Evolutionary conservation across 2,329 filamentous ascomycete genomes (phyloP).

Genomic region (Cladobotryum protrusum): DNA sequence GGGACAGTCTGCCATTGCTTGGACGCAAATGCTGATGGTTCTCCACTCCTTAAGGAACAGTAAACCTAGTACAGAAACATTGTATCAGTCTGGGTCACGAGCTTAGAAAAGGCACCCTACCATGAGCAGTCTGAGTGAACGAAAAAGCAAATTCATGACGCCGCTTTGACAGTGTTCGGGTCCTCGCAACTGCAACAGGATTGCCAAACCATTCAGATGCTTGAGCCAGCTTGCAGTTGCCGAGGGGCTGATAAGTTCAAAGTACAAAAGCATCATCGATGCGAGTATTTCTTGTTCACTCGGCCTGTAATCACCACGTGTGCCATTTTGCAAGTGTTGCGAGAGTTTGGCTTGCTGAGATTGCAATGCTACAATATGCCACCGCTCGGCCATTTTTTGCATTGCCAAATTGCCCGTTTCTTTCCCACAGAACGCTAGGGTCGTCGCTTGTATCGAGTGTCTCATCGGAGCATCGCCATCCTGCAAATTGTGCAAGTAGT

Average conservation of each 20-base stretch:
- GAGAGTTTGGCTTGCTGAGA: not conserved
- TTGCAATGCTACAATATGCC: not conserved
- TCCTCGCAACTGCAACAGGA: not conserved
- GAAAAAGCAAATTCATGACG: not conserved
- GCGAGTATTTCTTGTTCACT: conserved; percentile 3
- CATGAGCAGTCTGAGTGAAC: conserved; percentile 2
- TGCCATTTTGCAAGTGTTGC: not conserved
- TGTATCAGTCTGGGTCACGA: not conserved
- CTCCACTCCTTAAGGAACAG: not conserved
- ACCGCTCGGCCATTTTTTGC: not conserved
- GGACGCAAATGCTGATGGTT: not conserved
- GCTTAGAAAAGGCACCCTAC: not conserved
- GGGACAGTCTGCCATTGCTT: conserved; percentile 3
- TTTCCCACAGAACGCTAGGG: not conserved
- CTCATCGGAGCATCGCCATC: not conserved
- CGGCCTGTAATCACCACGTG: not conserved
- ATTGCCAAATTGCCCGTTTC: not conserved
- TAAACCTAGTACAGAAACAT: not conserved
- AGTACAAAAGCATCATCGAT: conserved; percentile 4
- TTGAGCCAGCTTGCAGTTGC: conserved; percentile 7
- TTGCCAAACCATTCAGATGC: not conserved
- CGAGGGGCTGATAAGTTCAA: conserved; percentile 3
- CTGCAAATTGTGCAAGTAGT: not conserved
- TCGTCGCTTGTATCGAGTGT: conserved; percentile 2
- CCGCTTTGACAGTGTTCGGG: not conserved